These are phyloP conservation scores for Neoascochyta sp. DNA, from an alignment of 2,329 filamentous ascomycete genomes.

Conservation along the genomic window DNA sequence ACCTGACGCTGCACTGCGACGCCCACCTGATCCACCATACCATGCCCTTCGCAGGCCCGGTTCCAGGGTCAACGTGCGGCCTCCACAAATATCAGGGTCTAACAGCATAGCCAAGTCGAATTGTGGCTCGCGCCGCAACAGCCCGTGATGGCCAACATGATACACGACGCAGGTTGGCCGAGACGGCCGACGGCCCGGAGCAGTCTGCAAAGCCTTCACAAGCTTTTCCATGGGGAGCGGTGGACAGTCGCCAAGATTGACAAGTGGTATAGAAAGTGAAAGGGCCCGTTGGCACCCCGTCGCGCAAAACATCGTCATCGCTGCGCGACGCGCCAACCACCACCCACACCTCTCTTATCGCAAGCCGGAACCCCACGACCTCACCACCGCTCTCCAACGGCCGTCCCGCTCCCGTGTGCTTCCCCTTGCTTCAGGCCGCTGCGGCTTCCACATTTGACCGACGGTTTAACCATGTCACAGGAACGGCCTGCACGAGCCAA, in stretches of 20 bases:
- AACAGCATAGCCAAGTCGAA: too few relatives aligned
- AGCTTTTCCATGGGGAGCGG: slow-evolving; percentile 10
- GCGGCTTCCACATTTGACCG: slow-evolving; percentile 25
- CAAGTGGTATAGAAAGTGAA: slow-evolving; percentile 7
- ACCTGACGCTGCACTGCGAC: too few relatives aligned
- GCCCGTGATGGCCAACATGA: too few relatives aligned
- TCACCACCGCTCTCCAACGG: slow-evolving; percentile 20
- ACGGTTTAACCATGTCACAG: slow-evolving; percentile 35
- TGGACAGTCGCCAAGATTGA: slow-evolving; percentile 1
- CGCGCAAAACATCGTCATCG: slow-evolving; percentile 8
- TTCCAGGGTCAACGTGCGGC: too few relatives aligned
- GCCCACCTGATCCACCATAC: too few relatives aligned
- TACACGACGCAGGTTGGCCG: too few relatives aligned
- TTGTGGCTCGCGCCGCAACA: too few relatives aligned
- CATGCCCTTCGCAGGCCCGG: too few relatives aligned
- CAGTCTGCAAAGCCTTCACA: slow-evolving; percentile 6
- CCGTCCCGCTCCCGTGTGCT: slow-evolving; percentile 27
- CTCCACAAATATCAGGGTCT: too few relatives aligned
- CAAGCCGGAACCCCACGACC: slow-evolving; percentile 6
- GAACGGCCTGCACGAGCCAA: slow-evolving; percentile 27
- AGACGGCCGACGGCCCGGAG: slow-evolving; percentile 6
- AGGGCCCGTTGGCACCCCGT: not conserved
- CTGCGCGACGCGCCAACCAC: slow-evolving; percentile 16
- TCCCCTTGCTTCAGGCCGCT: slow-evolving; percentile 25
- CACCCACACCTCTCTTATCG: slow-evolving; percentile 7